Evolutionary conservation across 2,329 filamentous ascomycete species (phyloP), one percentile per base, ranked within the genome.

Genomic region (Talaromyces funiculosus): DNA sequence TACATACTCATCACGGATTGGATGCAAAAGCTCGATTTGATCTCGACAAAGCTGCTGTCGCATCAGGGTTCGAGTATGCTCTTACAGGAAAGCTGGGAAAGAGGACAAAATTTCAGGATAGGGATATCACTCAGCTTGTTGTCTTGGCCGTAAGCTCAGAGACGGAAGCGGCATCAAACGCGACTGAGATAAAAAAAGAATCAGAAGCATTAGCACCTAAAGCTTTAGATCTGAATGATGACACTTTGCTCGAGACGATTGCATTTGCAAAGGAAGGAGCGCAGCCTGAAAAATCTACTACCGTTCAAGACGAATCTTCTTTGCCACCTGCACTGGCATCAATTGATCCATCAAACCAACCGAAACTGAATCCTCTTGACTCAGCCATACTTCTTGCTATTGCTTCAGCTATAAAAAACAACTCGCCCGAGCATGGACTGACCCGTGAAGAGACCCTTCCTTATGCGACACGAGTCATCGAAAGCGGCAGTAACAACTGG

Each of bases 391-490:
- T 99, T 8, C 83, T 99, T 0, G 80, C 81, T 8, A 73, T 85
- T 9, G 92, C 92, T 0, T 93, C 95, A 57, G 96, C 92, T 0
- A 86, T 97, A 62, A 95, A 90, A 63, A 96, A 97, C 69, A 92
- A 90, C 0, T 88, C 92, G 0, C 92, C 94, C 0, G 81, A 86
- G 0, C 89, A 97, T 71, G 88, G 90, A 0, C 80, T 99, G 0
- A 97, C 92, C 0, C 84, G 92, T n/a, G 92, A 97, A 75, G 91
- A 97, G 71, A 93, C 96, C 4, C 76, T 96, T 0, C 94, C 94
- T 0, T 99, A 93, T 71, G 94, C 94, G 0, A 88, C 87, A 1
- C 86, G 94, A 42, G 94, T 97, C 0, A 81, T 99, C 1, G 84
- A 89, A 8, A 92, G 94, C 63, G 92, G 93, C 66, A 89, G 89